Evolutionary conservation across 495 filamentous ascomycete species (phyloP).

Genomic region (Daldinia loculata): DNA sequence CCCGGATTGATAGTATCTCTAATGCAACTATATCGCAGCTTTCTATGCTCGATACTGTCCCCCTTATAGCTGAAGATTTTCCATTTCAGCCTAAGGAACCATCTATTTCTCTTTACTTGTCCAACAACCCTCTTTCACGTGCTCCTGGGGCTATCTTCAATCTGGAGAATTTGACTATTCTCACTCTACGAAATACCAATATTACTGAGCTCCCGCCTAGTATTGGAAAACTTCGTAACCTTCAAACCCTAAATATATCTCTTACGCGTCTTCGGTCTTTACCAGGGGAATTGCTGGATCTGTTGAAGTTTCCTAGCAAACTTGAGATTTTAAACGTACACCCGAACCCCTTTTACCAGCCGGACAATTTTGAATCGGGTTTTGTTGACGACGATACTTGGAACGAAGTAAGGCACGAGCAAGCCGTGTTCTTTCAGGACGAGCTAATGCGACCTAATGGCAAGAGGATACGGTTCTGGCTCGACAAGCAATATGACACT

Average conservation of each 20-base stretch:
- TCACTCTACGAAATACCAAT: constrained; percentile 77
- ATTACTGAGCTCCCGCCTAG: constrained; percentile 69
- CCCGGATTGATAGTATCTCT: constrained; percentile 50
- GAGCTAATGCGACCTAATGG: neutral
- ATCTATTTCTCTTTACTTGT: constrained; percentile 69
- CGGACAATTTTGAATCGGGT: constrained; percentile 27
- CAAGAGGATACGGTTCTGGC: constrained; percentile 3
- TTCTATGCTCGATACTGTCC: constrained; percentile 64
- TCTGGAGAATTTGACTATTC: constrained; percentile 67
- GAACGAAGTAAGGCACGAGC: neutral
- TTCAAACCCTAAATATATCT: constrained; percentile 74
- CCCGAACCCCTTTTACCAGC: constrained; percentile 59
- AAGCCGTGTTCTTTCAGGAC: neutral
- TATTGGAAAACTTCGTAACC: constrained; percentile 68
- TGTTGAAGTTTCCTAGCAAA: constrained; percentile 57
- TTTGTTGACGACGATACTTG: neutral
- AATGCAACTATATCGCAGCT: constrained; percentile 64
- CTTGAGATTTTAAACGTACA: constrained; percentile 51
- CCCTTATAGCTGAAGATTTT: constrained; percentile 50
- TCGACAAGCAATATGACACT: constrained; percentile 16
- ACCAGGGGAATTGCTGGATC: constrained; percentile 73
- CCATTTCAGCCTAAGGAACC: constrained; percentile 56
- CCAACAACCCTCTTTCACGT: constrained; percentile 64
- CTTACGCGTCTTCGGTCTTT: constrained; percentile 73
- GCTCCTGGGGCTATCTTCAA: constrained; percentile 63